Base-by-base conservation (phyloP, 208 protist genomes). In the Trypanosoma congolense region DNA sequence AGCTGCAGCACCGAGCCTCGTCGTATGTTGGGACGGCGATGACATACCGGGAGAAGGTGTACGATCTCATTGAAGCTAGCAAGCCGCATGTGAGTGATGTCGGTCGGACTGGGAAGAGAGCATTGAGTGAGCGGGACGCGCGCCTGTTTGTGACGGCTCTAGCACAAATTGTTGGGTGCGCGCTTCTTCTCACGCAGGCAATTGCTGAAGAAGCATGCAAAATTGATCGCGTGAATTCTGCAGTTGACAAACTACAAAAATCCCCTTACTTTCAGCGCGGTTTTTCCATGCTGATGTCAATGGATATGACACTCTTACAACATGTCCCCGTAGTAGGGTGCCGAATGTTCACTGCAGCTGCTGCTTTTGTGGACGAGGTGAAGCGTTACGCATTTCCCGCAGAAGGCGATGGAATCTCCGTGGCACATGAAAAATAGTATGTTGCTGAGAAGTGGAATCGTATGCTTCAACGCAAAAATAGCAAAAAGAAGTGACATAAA, bases 261-360 rank as follows among this genome's bases (percentile, higher is more conserved):
- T 53, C 56, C 0, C 42, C 42, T 19, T 38, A 43, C 24, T 28
- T n/a, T 1, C 26, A 48, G 21, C 48, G 51, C 21, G 31, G 31
- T 3, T 2, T 12, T 16, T 6, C 18, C 10, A 30, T 25, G 6
- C 31, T 52, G 1, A 47, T 30, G 5, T 43, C 9, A 6, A 25
- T 24, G 2, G 26, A 54, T 33, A 4, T 54, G 5, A 9, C 46
- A 8, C 0, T 28, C 16, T 33, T 70, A 12, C 28, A 66, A 29
- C 45, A 45, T 40, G 47, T 85, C 5, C 77, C 79, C 0, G 28
- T 75, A 3, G 65, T 83, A 0, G 74, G 75, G 3, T 29, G 6
- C 24, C 64, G 68, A 45, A 42, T 64, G 3, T 56, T 63, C 14
- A 51, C 69, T 46, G 60, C 76, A 16, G 47, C 26, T 10, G 64